Evolutionary conservation across 2,329 filamentous ascomycete genomes (phyloP).

Genomic region (Xylaria sp.): DNA sequence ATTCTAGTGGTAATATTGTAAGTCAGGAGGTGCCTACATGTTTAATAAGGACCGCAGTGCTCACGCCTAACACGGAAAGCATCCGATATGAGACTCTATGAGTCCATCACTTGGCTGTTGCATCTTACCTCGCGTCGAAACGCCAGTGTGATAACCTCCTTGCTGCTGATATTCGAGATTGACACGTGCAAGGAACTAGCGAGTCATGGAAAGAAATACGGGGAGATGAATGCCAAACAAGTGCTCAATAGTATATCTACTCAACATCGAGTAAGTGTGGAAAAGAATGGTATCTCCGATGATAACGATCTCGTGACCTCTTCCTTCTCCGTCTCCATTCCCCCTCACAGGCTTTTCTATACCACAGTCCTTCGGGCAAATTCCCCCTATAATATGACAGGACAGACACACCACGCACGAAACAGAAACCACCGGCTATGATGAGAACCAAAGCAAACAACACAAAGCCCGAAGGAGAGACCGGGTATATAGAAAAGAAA

Average conservation of each 20-base stretch:
- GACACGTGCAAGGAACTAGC: background rate
- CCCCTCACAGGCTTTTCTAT: background rate
- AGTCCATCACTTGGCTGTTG: background rate
- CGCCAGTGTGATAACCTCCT: no score
- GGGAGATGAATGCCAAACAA: slow-evolving; percentile 10
- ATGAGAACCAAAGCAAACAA: background rate
- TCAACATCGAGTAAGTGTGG: slow-evolving; percentile 15
- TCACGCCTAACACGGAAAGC: background rate
- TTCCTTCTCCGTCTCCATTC: background rate
- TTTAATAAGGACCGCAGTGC: background rate
- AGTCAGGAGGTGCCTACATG: background rate
- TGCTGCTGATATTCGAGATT: background rate
- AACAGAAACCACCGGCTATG: slow-evolving; percentile 9
- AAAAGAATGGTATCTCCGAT: slow-evolving; percentile 11
- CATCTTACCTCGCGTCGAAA: background rate
- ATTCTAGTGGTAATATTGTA: background rate
- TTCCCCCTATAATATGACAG: background rate
- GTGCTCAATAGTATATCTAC: slow-evolving; percentile 23
- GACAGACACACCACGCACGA: background rate
- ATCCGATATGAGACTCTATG: background rate
- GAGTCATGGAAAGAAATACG: background rate
- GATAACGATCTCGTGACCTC: background rate
- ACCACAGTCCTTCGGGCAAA: background rate
- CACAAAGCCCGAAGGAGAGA: background rate
- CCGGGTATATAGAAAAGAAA: background rate